Evolutionary conservation across 2,329 filamentous ascomycete species (phyloP), one percentile per base, ranked within the genome.

Genomic region (Cytospora schulzeri): DNA sequence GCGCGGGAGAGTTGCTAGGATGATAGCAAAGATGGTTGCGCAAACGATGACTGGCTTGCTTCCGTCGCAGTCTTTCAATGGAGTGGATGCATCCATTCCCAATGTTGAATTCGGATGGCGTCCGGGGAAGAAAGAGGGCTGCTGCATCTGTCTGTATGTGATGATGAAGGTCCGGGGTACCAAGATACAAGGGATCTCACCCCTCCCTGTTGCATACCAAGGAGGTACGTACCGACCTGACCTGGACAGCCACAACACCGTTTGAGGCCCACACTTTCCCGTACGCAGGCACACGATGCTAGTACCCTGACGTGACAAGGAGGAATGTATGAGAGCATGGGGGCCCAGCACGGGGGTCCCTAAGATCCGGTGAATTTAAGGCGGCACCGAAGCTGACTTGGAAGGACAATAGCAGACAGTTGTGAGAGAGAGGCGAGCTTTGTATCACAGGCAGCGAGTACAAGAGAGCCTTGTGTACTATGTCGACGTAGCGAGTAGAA

Each of bases 1-100:
- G 64, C 64, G 57, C 65, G 65, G 61, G 7, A 45, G 41, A 45
- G 19, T 35, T 35, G 41, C 41, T 45, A 22, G 41, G 45, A 48
- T 48, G 55, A 28, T 64, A 69, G 57, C 41, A 55, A 59, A 41
- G 48, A 4, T 2, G 2, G 8, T 24, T 35, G 38, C 24, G 57
- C 57, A 60, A 60, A 60, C 62, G 29, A 53, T 26, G 29, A 19
- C 33, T 53, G 35, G 28, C 57, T 60, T 51, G 57, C 51, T 60
- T 53, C 41, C 19, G 48, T 28, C n/a, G 11, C 31, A 48, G 17
- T 55, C 26, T 14, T 33, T 51, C 41, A n/a, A n/a, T 45, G 12
- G 28, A 17, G n/a, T 29, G 8, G 61, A 41, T 22, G 57, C 26
- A 33, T 26, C 60, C 35, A 33, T 35, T 22, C 14, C 41, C 14